Conservation (phyloP, 202 grass and related monocot species). For the Tripidium arundinaceum region DNA sequence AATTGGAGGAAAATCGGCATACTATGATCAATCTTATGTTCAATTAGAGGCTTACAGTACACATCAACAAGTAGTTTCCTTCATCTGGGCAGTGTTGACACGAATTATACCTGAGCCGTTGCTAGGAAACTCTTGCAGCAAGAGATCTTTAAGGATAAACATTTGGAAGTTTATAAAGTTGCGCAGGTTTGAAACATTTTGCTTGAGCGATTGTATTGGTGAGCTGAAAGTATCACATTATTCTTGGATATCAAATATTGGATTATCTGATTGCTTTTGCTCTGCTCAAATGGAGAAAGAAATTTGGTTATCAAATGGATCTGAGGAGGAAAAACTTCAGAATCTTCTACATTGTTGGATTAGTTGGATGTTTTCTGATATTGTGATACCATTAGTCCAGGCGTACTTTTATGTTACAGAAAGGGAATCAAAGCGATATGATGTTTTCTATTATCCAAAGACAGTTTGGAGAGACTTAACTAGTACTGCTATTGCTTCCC, state of each 20-base stretch:
- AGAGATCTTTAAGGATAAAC: constrained; percentile 69
- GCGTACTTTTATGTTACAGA: constrained; percentile 88
- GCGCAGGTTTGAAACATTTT: constrained; percentile 54
- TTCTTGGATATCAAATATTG: constrained; percentile 67
- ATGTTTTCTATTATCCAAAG: constrained; percentile 92
- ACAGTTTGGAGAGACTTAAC: constrained; percentile 61
- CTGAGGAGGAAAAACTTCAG: constrained; percentile 27
- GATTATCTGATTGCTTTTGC: constrained; percentile 51
- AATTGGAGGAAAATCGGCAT: constrained; percentile 5
- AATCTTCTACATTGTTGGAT: constrained; percentile 80
- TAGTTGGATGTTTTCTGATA: constrained; percentile 73
- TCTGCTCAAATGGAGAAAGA: constrained; percentile 18
- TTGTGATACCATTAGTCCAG: constrained; percentile 64
- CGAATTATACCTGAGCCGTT: constrained; percentile 63
- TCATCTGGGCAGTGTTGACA: constrained; percentile 74
- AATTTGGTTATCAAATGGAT: constrained; percentile 25
- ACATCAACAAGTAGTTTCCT: constrained; percentile 72
- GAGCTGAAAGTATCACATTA: constrained; percentile 62
- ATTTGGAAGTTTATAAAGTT: constrained; percentile 80
- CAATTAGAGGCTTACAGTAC: constrained; percentile 59
- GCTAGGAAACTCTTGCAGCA: constrained; percentile 57
- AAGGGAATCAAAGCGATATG: constrained; percentile 68
- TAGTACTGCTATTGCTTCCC: constrained; percentile 46
- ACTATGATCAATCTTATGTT: constrained; percentile 29
- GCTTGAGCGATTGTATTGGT: constrained; percentile 56